Evolutionary conservation across 163 green algal genomes (phyloP).

Genomic region (Prototheca wickerhamii): DNA sequence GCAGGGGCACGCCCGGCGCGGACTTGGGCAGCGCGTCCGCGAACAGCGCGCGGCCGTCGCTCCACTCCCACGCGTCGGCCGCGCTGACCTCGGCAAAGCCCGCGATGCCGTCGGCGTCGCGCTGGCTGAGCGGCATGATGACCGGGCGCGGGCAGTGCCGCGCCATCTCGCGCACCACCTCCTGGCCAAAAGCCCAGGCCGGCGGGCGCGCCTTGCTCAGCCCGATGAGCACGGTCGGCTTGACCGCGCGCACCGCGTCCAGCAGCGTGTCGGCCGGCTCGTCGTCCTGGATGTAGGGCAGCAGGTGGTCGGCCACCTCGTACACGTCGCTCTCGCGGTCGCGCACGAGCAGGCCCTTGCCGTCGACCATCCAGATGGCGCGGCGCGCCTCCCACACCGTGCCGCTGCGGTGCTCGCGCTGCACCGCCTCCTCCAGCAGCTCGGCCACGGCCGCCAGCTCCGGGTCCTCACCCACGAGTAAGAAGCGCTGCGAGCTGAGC

Average conservation of each 20-base stretch:
- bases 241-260: constrained; percentile 47
- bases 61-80: constrained; percentile 65
- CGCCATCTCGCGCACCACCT: constrained; percentile 43
- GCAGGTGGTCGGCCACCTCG: constrained; percentile 59
- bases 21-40: constrained; percentile 27
- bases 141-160: constrained; percentile 52
- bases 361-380: constrained; percentile 66
- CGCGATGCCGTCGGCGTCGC: constrained; percentile 4
- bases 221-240: constrained; percentile 75
- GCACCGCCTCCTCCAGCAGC: constrained; percentile 64
- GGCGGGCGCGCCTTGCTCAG: constrained; percentile 27
- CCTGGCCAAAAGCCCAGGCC: constrained; percentile 49
- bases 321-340: constrained; percentile 56
- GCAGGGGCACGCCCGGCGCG: constrained; percentile 9
- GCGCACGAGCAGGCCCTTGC: constrained; percentile 49
- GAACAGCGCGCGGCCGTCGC: constrained; percentile 50
- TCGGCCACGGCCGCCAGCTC: constrained; percentile 56
- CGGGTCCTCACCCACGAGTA: constrained; percentile 50
- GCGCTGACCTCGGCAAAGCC: constrained; percentile 41
- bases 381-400: constrained; percentile 65
- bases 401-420: constrained; percentile 34
- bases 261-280: constrained; percentile 20
- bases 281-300: constrained; percentile 52
- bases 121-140: constrained; percentile 63
- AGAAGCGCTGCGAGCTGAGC: constrained; percentile 55